Evolutionary conservation across 1,284 basidiomycete genomes (phyloP).

Genomic region (Mycosarcoma mackinlayi): DNA sequence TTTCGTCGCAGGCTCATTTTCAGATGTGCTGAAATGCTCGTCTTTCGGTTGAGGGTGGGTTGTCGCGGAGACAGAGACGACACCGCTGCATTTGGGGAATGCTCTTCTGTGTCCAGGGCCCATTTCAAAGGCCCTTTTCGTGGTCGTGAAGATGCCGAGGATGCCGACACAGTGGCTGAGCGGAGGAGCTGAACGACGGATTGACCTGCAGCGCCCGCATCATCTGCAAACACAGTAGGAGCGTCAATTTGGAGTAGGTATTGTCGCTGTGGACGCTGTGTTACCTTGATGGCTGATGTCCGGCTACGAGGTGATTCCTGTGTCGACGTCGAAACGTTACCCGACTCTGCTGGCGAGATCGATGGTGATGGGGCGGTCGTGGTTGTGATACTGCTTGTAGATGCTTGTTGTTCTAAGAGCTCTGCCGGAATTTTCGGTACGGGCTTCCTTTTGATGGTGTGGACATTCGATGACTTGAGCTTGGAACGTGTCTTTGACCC

Average conservation of each 20-base stretch:
- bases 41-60: constrained; percentile 27
- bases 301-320: not conserved
- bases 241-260: constrained; percentile 30
- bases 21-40: constrained; percentile 34
- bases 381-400: not conserved
- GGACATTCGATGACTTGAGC: constrained; percentile 6
- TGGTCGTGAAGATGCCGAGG: constrained; percentile 6
- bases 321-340: not conserved
- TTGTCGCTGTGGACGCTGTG: constrained; percentile 26
- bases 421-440: constrained; percentile 20
- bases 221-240: not conserved
- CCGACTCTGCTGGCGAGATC: not conserved
- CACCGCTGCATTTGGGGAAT: constrained; percentile 1
- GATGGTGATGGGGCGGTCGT: not conserved
- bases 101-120: constrained; percentile 37
- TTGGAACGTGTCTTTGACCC: constrained; percentile 1
- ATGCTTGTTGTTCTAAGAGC: constrained; percentile 3
- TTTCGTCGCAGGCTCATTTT: constrained; percentile 24
- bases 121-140: constrained; percentile 21
- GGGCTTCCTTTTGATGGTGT: constrained; percentile 25
- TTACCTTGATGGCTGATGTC: not conserved
- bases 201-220: not conserved
- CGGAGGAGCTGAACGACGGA: constrained; percentile 26
- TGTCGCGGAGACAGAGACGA: constrained; percentile 3
- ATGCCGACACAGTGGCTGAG: constrained; percentile 16